Conservation (phyloP, 139 green algal genomes). For the Chlamydomonas schloesseri region DNA sequence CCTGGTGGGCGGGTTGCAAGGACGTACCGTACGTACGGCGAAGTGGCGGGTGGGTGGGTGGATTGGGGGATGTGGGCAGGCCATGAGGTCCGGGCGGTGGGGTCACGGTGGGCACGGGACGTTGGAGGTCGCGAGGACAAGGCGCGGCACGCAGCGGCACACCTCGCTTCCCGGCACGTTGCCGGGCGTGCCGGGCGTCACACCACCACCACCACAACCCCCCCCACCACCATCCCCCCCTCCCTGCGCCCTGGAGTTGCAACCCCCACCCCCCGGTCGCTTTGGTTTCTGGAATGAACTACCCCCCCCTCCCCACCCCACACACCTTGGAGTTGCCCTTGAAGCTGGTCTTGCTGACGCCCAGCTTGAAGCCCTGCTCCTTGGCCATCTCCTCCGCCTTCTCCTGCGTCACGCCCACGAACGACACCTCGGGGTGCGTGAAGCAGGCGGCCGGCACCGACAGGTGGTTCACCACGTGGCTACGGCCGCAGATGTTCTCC, state of each 20-base stretch:
- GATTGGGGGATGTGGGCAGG: too few relatives aligned
- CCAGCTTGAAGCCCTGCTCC: constrained; percentile 91
- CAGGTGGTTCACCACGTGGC: constrained; percentile 95
- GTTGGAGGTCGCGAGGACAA: too few relatives aligned
- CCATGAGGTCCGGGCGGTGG: too few relatives aligned
- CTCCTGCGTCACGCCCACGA: constrained; percentile 95
- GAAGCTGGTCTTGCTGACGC: constrained; percentile 96
- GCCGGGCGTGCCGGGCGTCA: too few relatives aligned
- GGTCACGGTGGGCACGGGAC: too few relatives aligned
- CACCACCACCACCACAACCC: too few relatives aligned
- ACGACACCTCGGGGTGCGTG: constrained; percentile 97
- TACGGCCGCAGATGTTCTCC: constrained; percentile 93
- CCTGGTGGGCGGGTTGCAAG: constrained; percentile 71
- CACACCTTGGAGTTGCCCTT: constrained; percentile 97
- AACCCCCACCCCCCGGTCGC: too few relatives aligned
- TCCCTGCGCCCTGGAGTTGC: too few relatives aligned
- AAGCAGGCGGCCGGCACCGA: constrained; percentile 98
- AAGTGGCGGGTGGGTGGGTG: too few relatives aligned
- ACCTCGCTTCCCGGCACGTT: too few relatives aligned
- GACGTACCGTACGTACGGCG: background rate
- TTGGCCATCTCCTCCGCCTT: constrained; percentile 89
- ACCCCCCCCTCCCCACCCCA: background rate
- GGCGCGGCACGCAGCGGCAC: too few relatives aligned
- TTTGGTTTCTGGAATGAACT: too few relatives aligned
- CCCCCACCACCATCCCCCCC: background rate